phyloP scores from a whole-genome alignment of 2,329 filamentous ascomycete genomes.

The Cladophialophora carrionii region DNA sequence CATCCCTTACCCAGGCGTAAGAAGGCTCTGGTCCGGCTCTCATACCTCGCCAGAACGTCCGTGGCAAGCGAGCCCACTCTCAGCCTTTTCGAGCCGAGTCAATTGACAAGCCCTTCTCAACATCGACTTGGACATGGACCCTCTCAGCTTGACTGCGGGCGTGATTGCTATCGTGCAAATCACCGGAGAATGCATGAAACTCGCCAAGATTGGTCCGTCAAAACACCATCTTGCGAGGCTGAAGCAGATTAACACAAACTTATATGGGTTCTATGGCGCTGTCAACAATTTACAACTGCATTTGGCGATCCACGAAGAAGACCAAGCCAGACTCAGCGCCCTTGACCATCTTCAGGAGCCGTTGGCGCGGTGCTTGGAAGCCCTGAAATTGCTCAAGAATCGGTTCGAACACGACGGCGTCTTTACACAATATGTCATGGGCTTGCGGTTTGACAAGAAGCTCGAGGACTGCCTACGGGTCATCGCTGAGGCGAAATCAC shows the following conservation, averaged over 20 bases:
- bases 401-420: not conserved
- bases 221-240: not conserved
- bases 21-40: too few species aligned
- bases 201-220: constrained; percentile 20
- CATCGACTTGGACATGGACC: constrained; percentile 26
- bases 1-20: too few species aligned
- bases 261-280: not conserved
- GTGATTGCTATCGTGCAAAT: constrained; percentile 33
- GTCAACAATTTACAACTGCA: not conserved
- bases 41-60: too few species aligned
- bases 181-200: constrained; percentile 19
- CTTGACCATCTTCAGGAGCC: not conserved
- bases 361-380: not conserved
- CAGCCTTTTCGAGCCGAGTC: not conserved
- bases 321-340: not conserved
- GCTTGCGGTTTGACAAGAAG: not conserved
- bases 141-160: constrained; percentile 32
- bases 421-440: not conserved
- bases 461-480: not conserved
- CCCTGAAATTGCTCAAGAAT: not conserved
- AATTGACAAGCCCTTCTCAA: not conserved
- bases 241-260: not conserved
- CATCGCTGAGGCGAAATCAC: not conserved
- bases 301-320: not conserved
- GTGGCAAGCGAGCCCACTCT: too few species aligned